These are phyloP conservation scores for Metschnikowia bowlesiae DNA, from an alignment of 805 yeast genomes.

Conservation along the genomic window DNA sequence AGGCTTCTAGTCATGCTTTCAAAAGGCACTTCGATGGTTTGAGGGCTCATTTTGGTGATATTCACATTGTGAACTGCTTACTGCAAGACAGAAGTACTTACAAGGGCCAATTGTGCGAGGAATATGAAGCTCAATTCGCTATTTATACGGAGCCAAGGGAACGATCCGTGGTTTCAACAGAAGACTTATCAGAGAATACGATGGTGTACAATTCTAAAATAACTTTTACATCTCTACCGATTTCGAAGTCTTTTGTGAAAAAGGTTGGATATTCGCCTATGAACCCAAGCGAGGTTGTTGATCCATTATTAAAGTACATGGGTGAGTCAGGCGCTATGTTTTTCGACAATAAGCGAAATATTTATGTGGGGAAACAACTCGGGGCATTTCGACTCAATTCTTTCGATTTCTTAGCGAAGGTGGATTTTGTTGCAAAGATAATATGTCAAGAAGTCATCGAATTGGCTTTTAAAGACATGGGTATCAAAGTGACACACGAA, in stretches of 20 bases:
- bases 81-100: slow-evolving; percentile 36
- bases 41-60: slow-evolving; percentile 45
- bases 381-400: slow-evolving; percentile 51
- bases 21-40: slow-evolving; percentile 46
- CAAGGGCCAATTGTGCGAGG: slow-evolving; percentile 44
- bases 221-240: slow-evolving; percentile 27
- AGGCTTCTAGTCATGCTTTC: slow-evolving; percentile 52
- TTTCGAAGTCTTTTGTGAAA: slow-evolving; percentile 29
- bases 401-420: slow-evolving; percentile 45
- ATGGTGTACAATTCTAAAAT: slow-evolving; percentile 20
- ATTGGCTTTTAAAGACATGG: slow-evolving; percentile 42
- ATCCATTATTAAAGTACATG: slow-evolving; percentile 29
- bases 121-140: slow-evolving; percentile 23
- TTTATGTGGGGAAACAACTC: slow-evolving; percentile 43
- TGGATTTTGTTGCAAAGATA: slow-evolving; percentile 45
- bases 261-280: slow-evolving; percentile 31
- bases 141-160: slow-evolving; percentile 9
- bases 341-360: slow-evolving; percentile 30
- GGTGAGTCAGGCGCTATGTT: slow-evolving; percentile 45
- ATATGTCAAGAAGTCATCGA: slow-evolving; percentile 47
- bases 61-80: slow-evolving; percentile 47
- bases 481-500: slow-evolving; percentile 30
- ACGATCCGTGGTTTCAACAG: slow-evolving; percentile 1
- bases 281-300: slow-evolving; percentile 31
- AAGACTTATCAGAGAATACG: slow-evolving; percentile 18